Base-by-base conservation (phyloP, 371 early-diverging fungal genomes). In the Mortierella polycephala region DNA sequence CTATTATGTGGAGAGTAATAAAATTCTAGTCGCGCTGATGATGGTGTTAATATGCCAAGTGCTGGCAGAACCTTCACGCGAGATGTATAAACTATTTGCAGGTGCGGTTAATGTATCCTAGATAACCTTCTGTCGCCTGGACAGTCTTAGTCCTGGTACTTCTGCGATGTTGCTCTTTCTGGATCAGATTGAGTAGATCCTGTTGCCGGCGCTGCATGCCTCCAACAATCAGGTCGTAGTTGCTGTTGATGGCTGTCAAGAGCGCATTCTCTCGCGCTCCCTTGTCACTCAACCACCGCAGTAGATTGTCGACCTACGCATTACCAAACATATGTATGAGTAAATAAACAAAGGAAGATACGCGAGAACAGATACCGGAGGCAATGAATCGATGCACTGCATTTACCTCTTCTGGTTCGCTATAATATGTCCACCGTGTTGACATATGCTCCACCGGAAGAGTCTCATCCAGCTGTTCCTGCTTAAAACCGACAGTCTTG, bases 281-380 rank as follows among this genome's bases (percentile, higher is more conserved):
- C 39, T 92, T 88, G 13, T 86, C 82, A 74, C 94, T 94, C 46
- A 95, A 82, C 95, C 95, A 95, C 12, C 75, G 71, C 67, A 91
- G 53, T 44, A 96, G 75, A 9, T 69, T 61, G 13, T 93, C 92
- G 18, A 95, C 51, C 89, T 91, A 51, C 30, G 30, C 30, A 30
- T 30, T 30, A 30, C 30, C 1, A 30, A 30, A 2, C 30, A 30
- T 30, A 30, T 30, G 30, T 30, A 4, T 30, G 30, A 30, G 4
- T 4, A 30, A 2, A 30, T 30, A 30, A 30, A 30, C 30, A 30
- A 30, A 30, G 30, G 30, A 30, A 30, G 2, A 4, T 30, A 4
- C 30, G 30, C 30, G 30, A 30, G 30, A 30, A 30, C 30, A 30
- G 30, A 30, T 30, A 30, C 4, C 30, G 30, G 4, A 30, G 30